These are phyloP conservation scores for Hypoxylon sp. DNA, from an alignment of 2,329 filamentous ascomycete genomes.

Conservation along the genomic window DNA sequence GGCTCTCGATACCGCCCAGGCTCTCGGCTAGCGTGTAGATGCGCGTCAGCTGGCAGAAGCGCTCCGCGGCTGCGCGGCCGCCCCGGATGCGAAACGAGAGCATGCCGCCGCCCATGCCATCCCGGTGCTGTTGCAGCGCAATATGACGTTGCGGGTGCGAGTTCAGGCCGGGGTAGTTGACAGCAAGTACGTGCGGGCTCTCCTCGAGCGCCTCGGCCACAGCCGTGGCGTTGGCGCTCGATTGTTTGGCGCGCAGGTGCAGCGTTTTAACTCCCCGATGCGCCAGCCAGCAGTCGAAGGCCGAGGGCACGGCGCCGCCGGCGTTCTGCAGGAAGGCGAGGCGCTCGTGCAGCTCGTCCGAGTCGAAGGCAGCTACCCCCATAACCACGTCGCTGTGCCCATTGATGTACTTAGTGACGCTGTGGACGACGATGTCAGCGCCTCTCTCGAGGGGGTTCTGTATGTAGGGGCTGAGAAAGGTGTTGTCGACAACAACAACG, in stretches of 20 bases:
- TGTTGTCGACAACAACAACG: slow-evolving; percentile 98
- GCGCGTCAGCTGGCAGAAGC: slow-evolving; percentile 88
- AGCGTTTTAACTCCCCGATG: slow-evolving; percentile 97
- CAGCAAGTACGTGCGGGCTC: slow-evolving; percentile 82
- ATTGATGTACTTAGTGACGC: slow-evolving; percentile 99
- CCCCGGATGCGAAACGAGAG: slow-evolving; percentile 93
- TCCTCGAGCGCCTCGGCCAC: slow-evolving; percentile 80
- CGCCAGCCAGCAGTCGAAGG: slow-evolving; percentile 98
- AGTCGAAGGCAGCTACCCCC: slow-evolving; percentile 96
- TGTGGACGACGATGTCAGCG: slow-evolving; percentile 96
- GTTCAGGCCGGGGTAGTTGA: slow-evolving; percentile 93
- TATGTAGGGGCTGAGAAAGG: slow-evolving; percentile 94
- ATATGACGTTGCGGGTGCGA: slow-evolving; percentile 88
- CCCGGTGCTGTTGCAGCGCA: slow-evolving; percentile 88
- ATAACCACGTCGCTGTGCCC: slow-evolving; percentile 97
- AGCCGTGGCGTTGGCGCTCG: slow-evolving; percentile 79
- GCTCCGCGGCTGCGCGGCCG: slow-evolving; percentile 83
- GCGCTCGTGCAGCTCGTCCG: slow-evolving; percentile 75
- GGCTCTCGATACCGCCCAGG: slow-evolving; percentile 88
- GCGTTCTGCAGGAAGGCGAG: slow-evolving; percentile 96
- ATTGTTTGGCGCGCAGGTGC: slow-evolving; percentile 88
- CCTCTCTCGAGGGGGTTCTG: slow-evolving; percentile 96
- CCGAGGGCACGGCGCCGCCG: slow-evolving; percentile 90
- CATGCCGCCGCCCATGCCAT: slow-evolving; percentile 97
- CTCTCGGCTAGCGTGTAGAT: slow-evolving; percentile 95